phyloP scores from a whole-genome alignment of 306 rosid genomes.

The Abrus pulchellus region DNA sequence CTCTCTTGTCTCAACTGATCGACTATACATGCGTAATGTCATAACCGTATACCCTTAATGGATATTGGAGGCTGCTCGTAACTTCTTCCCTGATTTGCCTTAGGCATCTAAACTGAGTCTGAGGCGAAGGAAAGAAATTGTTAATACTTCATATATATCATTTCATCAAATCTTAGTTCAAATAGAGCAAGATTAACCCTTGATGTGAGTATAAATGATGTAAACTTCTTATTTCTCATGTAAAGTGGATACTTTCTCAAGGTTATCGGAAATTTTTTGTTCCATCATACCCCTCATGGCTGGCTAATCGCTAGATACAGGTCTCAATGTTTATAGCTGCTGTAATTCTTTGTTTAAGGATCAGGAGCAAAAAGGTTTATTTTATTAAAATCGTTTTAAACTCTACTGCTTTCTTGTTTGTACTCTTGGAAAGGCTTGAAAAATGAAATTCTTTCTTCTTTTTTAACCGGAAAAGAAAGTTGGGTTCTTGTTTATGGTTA shows the following conservation, averaged over 20 bases:
- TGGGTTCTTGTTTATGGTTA: background rate
- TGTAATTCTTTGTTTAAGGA: background rate
- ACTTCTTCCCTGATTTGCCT: conserved; percentile 61
- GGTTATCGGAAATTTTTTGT: background rate
- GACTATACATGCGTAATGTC: conserved; percentile 92
- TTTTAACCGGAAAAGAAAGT: background rate
- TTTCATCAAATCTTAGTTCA: background rate
- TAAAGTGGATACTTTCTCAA: background rate
- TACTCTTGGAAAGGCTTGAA: background rate
- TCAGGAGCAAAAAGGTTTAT: background rate
- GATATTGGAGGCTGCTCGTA: conserved; percentile 86
- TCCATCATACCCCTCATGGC: background rate
- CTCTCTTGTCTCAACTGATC: conserved; percentile 85
- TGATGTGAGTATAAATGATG: conserved; percentile 22
- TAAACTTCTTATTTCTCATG: conserved; percentile 1
- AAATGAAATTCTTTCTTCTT: background rate
- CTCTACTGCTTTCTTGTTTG: background rate
- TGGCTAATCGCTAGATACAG: background rate
- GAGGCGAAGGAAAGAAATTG: background rate
- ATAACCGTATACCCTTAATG: conserved; percentile 80
- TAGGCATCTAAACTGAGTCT: background rate
- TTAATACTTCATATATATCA: background rate
- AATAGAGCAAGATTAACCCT: conserved; percentile 30
- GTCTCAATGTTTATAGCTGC: background rate
- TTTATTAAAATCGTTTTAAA: background rate